Base-by-base conservation (phyloP, 768 basidiomycete genomes). In the Leucocoprinus birnbaumii region DNA sequence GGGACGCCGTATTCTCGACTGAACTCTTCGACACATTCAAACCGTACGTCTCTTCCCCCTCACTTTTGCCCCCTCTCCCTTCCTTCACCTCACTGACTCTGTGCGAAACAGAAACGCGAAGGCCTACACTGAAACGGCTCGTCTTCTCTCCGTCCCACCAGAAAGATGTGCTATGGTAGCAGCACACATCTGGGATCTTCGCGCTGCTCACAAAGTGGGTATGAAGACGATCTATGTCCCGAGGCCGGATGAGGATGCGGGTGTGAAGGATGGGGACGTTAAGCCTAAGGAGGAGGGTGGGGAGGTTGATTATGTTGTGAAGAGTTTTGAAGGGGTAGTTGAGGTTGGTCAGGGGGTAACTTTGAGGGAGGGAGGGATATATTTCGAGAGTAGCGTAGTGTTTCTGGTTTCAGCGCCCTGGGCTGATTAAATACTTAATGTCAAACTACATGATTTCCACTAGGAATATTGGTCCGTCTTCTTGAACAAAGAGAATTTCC, bases 21-120 rank as follows among this genome's bases (percentile, higher is more conserved):
- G 83, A 85, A 53, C 67, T 87, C 14, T 83, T 87, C 47, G 71
- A 73, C 8, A 77, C 79, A 0, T 87, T 79, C 71, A 88, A 89
- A 62, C 84, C 86, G 86, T 87, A 43, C 37, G 82, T 68, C 35
- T 31, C 5, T 11, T 31, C 31, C 21, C 18, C 25, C 31, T 35
- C 16, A 7, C 26, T 48, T 40, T 47, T n/a, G 51, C n/a, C n/a
- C n/a, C n/a, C n/a, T n/a, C n/a, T 38, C 27, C 9, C 27, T 22
- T 26, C 11, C 9, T n/a, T 26, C 25, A 3, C 21, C 16, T n/a
- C n/a, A n/a, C n/a, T n/a, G n/a, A 34, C 11, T 21, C 8, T 9
- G 6, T n/a, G 3, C 49, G 38, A 18, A n/a, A 35, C 55, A 84
- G 83, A 2, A 79, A 80, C 62, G 77, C 77, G 9, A 70, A 76